Conservation (phyloP, 371 early-diverging fungal species). For the Cladochytrium tenue region DNA sequence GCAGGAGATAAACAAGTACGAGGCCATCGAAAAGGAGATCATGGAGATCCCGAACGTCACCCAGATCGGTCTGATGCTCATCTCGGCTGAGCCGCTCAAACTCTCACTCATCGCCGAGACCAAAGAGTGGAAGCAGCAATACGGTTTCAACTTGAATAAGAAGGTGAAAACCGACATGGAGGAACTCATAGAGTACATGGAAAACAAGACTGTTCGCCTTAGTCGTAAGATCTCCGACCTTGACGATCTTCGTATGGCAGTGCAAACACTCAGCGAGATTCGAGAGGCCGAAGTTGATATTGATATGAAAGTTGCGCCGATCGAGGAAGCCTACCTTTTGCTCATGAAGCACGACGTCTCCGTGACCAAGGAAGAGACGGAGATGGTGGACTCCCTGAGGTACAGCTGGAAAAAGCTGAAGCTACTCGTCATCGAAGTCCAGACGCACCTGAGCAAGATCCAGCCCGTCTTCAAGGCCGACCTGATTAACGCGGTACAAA, state of each 20-base stretch:
- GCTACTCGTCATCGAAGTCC: slow-evolving; percentile 58
- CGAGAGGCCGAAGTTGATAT: slow-evolving; percentile 64
- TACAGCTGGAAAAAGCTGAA: slow-evolving; percentile 69
- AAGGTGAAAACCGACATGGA: slow-evolving; percentile 68
- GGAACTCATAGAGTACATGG: slow-evolving; percentile 65
- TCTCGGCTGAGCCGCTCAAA: slow-evolving; percentile 60
- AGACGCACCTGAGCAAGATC: slow-evolving; percentile 55
- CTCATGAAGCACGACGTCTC: slow-evolving; percentile 55
- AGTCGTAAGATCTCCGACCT: slow-evolving; percentile 61
- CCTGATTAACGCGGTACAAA: slow-evolving; percentile 52
- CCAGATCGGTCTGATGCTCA: slow-evolving; percentile 58
- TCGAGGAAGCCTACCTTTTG: slow-evolving; percentile 63
- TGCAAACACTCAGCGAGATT: slow-evolving; percentile 59
- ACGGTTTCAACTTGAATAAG: slow-evolving; percentile 59
- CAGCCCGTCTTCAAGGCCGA: slow-evolving; percentile 65
- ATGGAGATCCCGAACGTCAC: slow-evolving; percentile 50
- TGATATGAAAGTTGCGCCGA: slow-evolving; percentile 66
- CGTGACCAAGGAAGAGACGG: slow-evolving; percentile 63
- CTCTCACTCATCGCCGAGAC: slow-evolving; percentile 57
- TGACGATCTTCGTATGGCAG: slow-evolving; percentile 61
- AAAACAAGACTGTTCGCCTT: slow-evolving; percentile 52
- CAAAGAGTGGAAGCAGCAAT: slow-evolving; percentile 66
- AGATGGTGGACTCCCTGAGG: slow-evolving; percentile 67
- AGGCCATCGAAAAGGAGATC: slow-evolving; percentile 56
- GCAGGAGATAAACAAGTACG: slow-evolving; percentile 62